Conservation (phyloP, 257 asterid species). For the Salvia miltiorrhiza region DNA sequence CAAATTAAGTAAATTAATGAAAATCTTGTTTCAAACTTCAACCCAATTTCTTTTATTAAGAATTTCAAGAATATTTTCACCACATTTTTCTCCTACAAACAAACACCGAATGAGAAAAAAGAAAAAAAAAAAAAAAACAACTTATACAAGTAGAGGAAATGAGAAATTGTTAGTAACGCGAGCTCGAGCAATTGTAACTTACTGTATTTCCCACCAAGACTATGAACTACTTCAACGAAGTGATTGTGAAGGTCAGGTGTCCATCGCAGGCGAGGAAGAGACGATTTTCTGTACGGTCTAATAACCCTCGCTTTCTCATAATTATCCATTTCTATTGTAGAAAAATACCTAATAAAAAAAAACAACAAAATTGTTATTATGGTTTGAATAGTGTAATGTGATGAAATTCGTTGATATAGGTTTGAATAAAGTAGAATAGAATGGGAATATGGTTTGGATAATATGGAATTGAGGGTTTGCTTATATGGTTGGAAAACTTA, state of each 20-base stretch:
- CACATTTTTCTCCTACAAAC: neutral
- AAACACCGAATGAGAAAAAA: neutral
- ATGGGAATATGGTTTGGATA: slow-evolving; percentile 3
- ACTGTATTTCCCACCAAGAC: slow-evolving; percentile 48
- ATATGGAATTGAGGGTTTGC: neutral
- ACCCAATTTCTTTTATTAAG: no score
- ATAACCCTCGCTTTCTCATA: slow-evolving; percentile 22
- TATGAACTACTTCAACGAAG: slow-evolving; percentile 36
- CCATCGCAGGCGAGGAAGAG: slow-evolving; percentile 44
- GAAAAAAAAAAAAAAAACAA: no score
- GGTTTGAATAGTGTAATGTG: neutral
- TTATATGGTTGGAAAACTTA: slow-evolving; percentile 26
- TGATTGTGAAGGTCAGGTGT: slow-evolving; percentile 41
- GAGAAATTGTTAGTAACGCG: no score
- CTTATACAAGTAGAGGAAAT: no score
- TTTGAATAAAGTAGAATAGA: neutral
- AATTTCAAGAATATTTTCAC: no score
- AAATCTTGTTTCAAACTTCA: no score
- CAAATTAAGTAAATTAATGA: neutral
- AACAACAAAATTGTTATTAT: neutral
- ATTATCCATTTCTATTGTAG: slow-evolving; percentile 14
- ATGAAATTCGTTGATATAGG: neutral
- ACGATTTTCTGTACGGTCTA: slow-evolving; percentile 36
- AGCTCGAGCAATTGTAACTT: neutral
- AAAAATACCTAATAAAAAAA: neutral